Evolutionary conservation across 73 alveolate genomes (phyloP).

Genomic region (Paramecium biaurelia): DNA sequence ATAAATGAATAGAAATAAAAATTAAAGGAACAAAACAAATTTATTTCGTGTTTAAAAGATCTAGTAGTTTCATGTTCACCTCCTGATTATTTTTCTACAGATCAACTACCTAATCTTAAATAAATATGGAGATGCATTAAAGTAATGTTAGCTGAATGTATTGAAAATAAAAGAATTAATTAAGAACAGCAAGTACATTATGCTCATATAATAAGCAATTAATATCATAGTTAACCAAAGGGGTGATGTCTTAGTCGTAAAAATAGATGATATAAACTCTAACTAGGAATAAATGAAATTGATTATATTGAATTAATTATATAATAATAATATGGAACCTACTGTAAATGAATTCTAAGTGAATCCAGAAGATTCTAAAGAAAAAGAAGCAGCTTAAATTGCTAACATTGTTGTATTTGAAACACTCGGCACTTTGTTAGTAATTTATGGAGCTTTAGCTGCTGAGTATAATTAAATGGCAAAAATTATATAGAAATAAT

Average conservation of each 20-base stretch:
- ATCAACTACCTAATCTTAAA: slow-evolving; percentile 6
- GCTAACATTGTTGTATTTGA: not conserved
- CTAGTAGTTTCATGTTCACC: slow-evolving; percentile 18
- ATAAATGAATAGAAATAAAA: not conserved
- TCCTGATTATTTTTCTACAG: not conserved
- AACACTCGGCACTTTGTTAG: not conserved
- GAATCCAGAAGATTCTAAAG: not conserved
- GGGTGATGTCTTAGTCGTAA: not conserved
- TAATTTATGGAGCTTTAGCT: slow-evolving; percentile 34
- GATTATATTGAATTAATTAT: not conserved
- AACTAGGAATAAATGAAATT: not conserved
- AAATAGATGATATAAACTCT: not conserved
- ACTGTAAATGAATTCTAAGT: not conserved
- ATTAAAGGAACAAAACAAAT: slow-evolving; percentile 26
- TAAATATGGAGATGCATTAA: slow-evolving; percentile 40
- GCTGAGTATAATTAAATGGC: not conserved
- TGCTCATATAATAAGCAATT: not conserved
- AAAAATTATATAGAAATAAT: not conserved
- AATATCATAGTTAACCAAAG: not conserved
- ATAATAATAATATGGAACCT: not conserved
- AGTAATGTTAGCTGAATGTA: slow-evolving; percentile 25
- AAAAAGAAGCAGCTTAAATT: slow-evolving; percentile 1
- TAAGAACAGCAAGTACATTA: not conserved
- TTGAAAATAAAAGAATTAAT: slow-evolving; percentile 6
- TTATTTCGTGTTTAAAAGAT: slow-evolving; percentile 29